These are phyloP conservation scores for Neopestalotiopsis sp. DNA, from an alignment of 2,329 filamentous ascomycete genomes.

Conservation along the genomic window DNA sequence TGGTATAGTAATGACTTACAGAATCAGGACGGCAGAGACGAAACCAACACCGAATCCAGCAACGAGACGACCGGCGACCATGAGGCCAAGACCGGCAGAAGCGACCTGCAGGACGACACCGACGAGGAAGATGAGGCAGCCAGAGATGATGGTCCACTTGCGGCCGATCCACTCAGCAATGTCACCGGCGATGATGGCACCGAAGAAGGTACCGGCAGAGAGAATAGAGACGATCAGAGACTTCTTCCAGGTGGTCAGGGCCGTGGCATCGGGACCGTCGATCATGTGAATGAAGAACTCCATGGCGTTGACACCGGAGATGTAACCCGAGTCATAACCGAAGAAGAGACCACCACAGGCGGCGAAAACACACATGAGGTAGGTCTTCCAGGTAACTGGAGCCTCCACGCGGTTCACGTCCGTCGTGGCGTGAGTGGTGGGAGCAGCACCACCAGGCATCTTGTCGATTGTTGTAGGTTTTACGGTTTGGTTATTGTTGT, in stretches of 20 bases:
- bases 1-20: conserved; percentile 10
- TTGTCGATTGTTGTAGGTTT: background rate
- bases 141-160: conserved; percentile 72
- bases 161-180: conserved; percentile 77
- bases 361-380: conserved; percentile 72
- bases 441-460: conserved; percentile 17
- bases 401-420: conserved; percentile 69
- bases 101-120: conserved; percentile 72
- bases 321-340: conserved; percentile 74
- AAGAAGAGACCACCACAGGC: conserved; percentile 78
- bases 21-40: conserved; percentile 80
- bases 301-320: conserved; percentile 45
- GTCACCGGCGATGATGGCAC: conserved; percentile 78
- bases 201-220: conserved; percentile 79
- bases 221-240: conserved; percentile 76
- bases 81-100: conserved; percentile 60
- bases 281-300: conserved; percentile 38
- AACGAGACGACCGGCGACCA: conserved; percentile 76
- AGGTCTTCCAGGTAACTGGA: conserved; percentile 71
- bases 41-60: conserved; percentile 82
- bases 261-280: conserved; percentile 36
- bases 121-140: conserved; percentile 73
- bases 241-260: conserved; percentile 47
- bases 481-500: background rate
- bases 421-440: conserved; percentile 40